phyloP scores from a whole-genome alignment of 768 basidiomycete genomes.

The Rhizopogon roseolus region DNA sequence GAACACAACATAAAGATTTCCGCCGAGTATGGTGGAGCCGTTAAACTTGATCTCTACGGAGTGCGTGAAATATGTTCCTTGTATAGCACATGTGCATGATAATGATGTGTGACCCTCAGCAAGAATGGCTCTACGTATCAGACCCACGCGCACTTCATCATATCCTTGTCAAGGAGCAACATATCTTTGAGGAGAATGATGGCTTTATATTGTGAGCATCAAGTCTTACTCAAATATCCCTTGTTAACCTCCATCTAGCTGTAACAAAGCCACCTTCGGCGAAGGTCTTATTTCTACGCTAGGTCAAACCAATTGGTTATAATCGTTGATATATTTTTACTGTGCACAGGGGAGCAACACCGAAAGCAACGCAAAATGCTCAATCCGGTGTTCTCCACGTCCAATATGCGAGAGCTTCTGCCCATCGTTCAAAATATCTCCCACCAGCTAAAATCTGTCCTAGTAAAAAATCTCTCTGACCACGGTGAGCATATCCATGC shows the following conservation, averaged over 20 bases:
- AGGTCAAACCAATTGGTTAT: slow-evolving; percentile 6
- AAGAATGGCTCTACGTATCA: slow-evolving; percentile 16
- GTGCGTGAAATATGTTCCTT: slow-evolving; percentile 18
- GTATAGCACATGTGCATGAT: not conserved
- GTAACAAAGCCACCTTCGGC: slow-evolving; percentile 17
- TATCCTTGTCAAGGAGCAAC: slow-evolving; percentile 22
- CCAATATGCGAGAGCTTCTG: slow-evolving; percentile 4
- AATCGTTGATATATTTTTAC: not conserved
- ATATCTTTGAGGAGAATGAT: slow-evolving; percentile 20
- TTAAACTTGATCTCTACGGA: slow-evolving; percentile 35
- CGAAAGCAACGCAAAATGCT: slow-evolving; percentile 5
- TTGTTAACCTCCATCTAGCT: not conserved
- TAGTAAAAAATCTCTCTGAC: not conserved
- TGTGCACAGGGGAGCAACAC: slow-evolving; percentile 1
- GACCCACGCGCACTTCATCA: slow-evolving; percentile 26
- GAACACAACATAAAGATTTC: not conserved
- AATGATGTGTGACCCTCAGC: slow-evolving; percentile 3
- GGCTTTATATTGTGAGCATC: slow-evolving; percentile 11
- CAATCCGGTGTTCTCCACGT: slow-evolving; percentile 3
- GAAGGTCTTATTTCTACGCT: slow-evolving; percentile 23
- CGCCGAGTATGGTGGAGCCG: not conserved
- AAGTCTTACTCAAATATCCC: not conserved
- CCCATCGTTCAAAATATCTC: not conserved
- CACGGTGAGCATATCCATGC: no score
- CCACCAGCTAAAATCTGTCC: not conserved